Base-by-base conservation (phyloP, 768 basidiomycete species). In the Boletus bicolor region DNA sequence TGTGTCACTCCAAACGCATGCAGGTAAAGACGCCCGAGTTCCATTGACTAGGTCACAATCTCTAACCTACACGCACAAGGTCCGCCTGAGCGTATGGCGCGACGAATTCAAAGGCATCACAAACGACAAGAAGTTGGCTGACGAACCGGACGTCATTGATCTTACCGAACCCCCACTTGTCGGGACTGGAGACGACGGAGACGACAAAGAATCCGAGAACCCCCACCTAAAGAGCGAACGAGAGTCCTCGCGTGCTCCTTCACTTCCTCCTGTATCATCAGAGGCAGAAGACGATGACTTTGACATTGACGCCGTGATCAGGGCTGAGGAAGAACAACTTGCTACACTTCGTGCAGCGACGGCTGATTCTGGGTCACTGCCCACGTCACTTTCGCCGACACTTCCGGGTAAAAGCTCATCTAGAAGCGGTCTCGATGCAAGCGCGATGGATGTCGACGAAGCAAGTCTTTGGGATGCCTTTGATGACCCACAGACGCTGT, bases 1-100 rank as follows among this genome's bases (percentile, higher is more conserved):
- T 97, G 11, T 97, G 92, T 66, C 89, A 90, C 61, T 86, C 89
- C 7, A 84, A 84, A 49, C 82, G 89, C 14, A 89, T 98, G 86
- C 81, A 88, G 73, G 96, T 97, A 66, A 58, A 83, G 34, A 37
- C 42, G 17, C 45, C 15, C 19, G 39, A 26, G 2, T 15, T 24
- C 39, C 26, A 10, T 56, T n/a, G 35, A 15, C 39, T 44, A 9
- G 5, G 6, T 10, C 2, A 12, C n/a, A 6, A 32, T 53, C 32
- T 43, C 50, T 68, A 30, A 64, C 44, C 12, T 39, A 36, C 41
- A 8, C n/a, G 46, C 50, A 26, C 59, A 56, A 91, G 89, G 84
- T 86, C 26, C 78, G 83, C 19, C 67, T 92, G 24, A 82, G 85
- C n/a, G 82, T 85, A 19, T 93, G 89, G 88, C 77, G 81, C 53